phyloP scores from a whole-genome alignment of 83 land plant genomes.

The Picea mariana region DNA sequence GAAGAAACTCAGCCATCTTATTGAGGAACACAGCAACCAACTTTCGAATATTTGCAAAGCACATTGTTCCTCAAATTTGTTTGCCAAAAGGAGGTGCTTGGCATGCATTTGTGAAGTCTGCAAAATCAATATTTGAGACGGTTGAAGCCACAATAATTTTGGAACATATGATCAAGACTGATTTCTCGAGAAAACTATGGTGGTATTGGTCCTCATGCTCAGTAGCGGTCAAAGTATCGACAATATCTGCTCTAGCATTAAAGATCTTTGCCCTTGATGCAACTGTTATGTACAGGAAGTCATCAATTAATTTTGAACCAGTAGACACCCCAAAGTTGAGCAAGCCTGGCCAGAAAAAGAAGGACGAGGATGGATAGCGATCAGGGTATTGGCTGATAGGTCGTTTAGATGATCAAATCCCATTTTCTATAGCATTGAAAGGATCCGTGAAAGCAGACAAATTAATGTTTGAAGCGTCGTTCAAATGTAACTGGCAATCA shows the following conservation, averaged over 20 bases:
- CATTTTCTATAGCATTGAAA: too few species aligned
- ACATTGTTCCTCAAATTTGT: too few species aligned
- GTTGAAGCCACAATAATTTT: constrained; percentile 68
- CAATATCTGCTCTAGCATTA: constrained; percentile 74
- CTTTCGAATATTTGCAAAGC: too few species aligned
- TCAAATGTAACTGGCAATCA: too few species aligned
- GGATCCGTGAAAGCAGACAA: too few species aligned
- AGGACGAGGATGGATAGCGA: constrained; percentile 19
- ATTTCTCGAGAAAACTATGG: constrained; percentile 67
- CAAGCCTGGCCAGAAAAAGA: constrained; percentile 21
- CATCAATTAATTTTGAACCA: constrained; percentile 16
- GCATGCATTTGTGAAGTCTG: too few species aligned
- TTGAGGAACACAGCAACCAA: too few species aligned
- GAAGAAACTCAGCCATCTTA: too few species aligned
- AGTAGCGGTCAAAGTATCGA: constrained; percentile 65
- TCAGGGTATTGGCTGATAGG: not conserved
- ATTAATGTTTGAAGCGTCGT: too few species aligned
- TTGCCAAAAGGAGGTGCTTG: too few species aligned
- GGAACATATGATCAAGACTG: constrained; percentile 82
- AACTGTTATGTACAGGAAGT: constrained; percentile 64
- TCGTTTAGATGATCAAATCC: too few species aligned
- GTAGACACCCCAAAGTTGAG: constrained; percentile 25
- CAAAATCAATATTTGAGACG: constrained; percentile 19
- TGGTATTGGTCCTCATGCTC: constrained; percentile 96
- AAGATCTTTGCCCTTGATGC: constrained; percentile 83